Evolutionary conservation across 768 basidiomycete species (phyloP), one percentile per base, ranked within the genome.

Genomic region (Xerocomus spinulosus): DNA sequence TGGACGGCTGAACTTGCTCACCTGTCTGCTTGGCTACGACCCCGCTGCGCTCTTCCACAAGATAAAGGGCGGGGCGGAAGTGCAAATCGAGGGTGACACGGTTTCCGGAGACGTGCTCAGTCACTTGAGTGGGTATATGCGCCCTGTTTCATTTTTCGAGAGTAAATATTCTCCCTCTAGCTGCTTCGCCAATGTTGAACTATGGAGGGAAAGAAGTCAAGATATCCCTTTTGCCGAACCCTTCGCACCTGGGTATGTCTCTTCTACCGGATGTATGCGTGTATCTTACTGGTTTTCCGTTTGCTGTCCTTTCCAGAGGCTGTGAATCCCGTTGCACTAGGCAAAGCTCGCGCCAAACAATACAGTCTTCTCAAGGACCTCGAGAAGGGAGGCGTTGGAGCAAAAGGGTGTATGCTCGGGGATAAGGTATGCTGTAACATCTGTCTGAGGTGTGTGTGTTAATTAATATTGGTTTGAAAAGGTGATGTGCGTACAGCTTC

Each of bases 281-380:
- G 25, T 13, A 34, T 47, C 18, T 8, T 15, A 15, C 14, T 20
- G 7, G 4, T 29, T 43, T 38, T 1, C 23, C 51, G 15, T 56
- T 23, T 2, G 15, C 21, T 26, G 3, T 23, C 9, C 2, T 12
- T 15, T 28, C 4, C 56, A 85, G 89, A 94, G 77, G 92, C 93
- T 0, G 81, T 90, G 48, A 89, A 87, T 59, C 87, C 92, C 0
- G 82, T 95, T 21, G 92, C 88, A 0, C 68, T 93, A 1, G 93
- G 93, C 4, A 91, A 93, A 62, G 87, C 90, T 4, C 85, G 93
- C 14, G 91, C 90, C 1, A 92, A 95, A 61, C 92, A 96, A 61
- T 91, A 84, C 55, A 76, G 87, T 1, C 73, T 95, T 2, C 72
- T 94, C 36, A 87, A 81, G 66, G 78, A 72, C 7, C 84, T 75